These are phyloP conservation scores for Starmerella gropengiesseri DNA, from an alignment of 805 yeast genomes.

Conservation along the genomic window DNA sequence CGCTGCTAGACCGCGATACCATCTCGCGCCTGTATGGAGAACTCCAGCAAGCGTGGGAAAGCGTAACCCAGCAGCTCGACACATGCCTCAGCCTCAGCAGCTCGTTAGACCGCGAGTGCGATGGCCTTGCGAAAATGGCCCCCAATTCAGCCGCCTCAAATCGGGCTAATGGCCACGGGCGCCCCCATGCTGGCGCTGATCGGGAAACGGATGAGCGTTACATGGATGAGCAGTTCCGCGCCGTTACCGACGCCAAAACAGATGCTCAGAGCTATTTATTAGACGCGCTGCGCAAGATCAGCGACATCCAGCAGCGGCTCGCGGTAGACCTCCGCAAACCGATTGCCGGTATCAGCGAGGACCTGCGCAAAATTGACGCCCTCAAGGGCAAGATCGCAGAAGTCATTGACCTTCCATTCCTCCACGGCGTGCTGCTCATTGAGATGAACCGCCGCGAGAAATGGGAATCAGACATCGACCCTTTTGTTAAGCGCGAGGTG, in stretches of 20 bases:
- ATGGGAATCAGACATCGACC: conserved; percentile 13
- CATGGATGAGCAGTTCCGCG: conserved; percentile 4
- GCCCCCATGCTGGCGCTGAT: no score
- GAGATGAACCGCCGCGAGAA: conserved; percentile 28
- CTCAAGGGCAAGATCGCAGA: conserved; percentile 27
- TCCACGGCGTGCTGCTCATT: conserved; percentile 31
- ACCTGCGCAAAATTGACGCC: conserved; percentile 25
- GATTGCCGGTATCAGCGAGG: conserved; percentile 22
- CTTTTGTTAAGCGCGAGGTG: conserved; percentile 48
- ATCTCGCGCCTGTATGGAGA: conserved; percentile 3
- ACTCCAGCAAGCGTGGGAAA: conserved; percentile 6
- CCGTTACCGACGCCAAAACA: neutral
- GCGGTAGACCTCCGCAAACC: conserved; percentile 25
- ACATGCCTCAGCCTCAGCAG: neutral
- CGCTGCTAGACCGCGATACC: conserved; percentile 4
- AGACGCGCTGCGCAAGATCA: conserved; percentile 18
- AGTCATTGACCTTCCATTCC: conserved; percentile 31
- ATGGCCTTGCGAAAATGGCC: no score
- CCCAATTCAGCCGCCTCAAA: no score
- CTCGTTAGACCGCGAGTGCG: neutral
- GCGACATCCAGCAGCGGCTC: conserved; percentile 26
- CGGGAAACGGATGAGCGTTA: no score
- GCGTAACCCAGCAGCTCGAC: neutral
- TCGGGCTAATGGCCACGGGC: no score
- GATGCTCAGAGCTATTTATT: neutral